These are phyloP conservation scores for Apiospora kogelbergensis DNA, from an alignment of 2,329 filamentous ascomycete genomes.

Conservation along the genomic window DNA sequence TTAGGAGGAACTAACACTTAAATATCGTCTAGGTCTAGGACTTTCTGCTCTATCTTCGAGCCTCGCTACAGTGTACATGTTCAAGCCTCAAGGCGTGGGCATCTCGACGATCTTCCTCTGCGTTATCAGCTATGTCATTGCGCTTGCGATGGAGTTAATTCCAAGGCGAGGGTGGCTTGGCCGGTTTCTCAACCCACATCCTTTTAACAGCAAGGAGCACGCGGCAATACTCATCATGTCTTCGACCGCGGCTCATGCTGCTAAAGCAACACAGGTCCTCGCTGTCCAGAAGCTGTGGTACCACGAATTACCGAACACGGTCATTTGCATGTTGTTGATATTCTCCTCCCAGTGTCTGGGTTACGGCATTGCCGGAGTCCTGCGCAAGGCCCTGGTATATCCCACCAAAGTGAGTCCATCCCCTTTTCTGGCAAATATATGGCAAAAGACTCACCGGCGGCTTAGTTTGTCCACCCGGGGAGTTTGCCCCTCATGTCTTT, in stretches of 20 bases:
- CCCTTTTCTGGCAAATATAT: neutral
- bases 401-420: slow-evolving; percentile 44
- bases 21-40: slow-evolving; percentile 25
- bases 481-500: slow-evolving; percentile 30
- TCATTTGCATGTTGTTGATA: slow-evolving; percentile 39
- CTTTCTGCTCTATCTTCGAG: slow-evolving; percentile 37
- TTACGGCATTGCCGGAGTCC: slow-evolving; percentile 47
- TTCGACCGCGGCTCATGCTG: slow-evolving; percentile 32
- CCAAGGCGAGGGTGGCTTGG: slow-evolving; percentile 34
- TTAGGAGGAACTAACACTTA: neutral
- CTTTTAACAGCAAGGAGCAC: slow-evolving; percentile 32
- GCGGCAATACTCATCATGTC: slow-evolving; percentile 43
- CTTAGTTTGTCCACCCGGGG: slow-evolving; percentile 33
- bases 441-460: neutral
- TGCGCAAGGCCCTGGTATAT: slow-evolving; percentile 45
- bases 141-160: slow-evolving; percentile 38
- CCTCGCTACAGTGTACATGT: slow-evolving; percentile 45
- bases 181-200: slow-evolving; percentile 27
- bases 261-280: slow-evolving; percentile 38
- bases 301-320: slow-evolving; percentile 36
- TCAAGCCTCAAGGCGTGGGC: slow-evolving; percentile 46
- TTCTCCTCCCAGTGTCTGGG: slow-evolving; percentile 50
- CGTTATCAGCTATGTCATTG: slow-evolving; percentile 43
- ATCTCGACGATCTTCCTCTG: slow-evolving; percentile 45
- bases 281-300: slow-evolving; percentile 49